Base-by-base conservation (phyloP, 2,329 filamentous ascomycete genomes). In the Davidsoniella australis region DNA sequence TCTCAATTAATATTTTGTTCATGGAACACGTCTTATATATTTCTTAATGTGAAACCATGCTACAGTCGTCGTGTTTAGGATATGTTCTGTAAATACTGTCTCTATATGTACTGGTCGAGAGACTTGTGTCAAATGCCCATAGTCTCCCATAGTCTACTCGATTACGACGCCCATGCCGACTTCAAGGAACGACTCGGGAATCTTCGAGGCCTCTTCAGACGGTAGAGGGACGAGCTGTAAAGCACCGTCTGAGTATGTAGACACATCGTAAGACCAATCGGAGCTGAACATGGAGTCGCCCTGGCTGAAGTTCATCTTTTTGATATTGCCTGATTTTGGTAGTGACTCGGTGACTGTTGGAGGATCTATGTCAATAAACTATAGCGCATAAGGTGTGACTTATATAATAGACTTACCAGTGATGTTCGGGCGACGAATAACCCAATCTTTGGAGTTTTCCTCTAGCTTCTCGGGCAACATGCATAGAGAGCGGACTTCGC, bases 121-220 rank as follows among this genome's bases (percentile, higher is more conserved):
- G 9, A 33, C 12, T 33, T 33, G 29, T 12, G 12, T 12, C 3
- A 3, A 9, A 9, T 33, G 3, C 18, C 18, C 18, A 18, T 18
- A 2, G 2, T 18, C n/a, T 7, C 18, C 18, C 18, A 18, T 18
- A 12, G 4, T 33, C 29, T 71, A 60, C 41, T 71, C 56, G 5
- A 77, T 69, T 1, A 68, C 64, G 36, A 78, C 60, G 5, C 64
- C 61, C 68, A 78, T 78, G 52, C 75, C 76, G 8, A 75, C 72
- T 53, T 72, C 68, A 26, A 79, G 55, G 55, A 64, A 68, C 10
- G 65, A 64, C 55, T 71, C 64, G 14, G 46, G 26, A 3, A 29
- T 29, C 29, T 45, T 46, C n/a, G 26, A 29, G 7, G 45, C 20
- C 16, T 44, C 45, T 14, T 38, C 26, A 7, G 43, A 26, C 6